Percentiles rank a stretch among this genome's conserved stretches.
phyloP scores from a whole-genome alignment of 2,329 filamentous ascomycete genomes.

The Orbilia javanica region DNA sequence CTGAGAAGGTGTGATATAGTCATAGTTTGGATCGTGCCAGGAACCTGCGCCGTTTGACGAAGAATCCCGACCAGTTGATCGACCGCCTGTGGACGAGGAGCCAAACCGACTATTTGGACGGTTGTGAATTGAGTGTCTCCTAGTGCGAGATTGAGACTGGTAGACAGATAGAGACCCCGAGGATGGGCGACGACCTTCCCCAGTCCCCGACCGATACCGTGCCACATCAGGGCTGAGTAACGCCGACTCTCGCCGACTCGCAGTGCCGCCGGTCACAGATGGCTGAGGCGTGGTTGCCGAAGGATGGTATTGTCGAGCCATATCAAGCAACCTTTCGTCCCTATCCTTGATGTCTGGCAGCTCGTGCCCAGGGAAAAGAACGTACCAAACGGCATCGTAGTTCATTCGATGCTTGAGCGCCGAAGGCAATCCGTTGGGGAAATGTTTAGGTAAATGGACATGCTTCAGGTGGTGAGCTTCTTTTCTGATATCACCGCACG shows the following conservation, averaged over 20 bases:
- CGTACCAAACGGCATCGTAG: conserved; percentile 42
- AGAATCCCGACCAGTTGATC: conserved; percentile 31
- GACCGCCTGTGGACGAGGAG: conserved; percentile 22
- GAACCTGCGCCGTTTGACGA: conserved; percentile 18
- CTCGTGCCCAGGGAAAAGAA: conserved; percentile 27
- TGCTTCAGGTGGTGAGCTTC: conserved; percentile 52
- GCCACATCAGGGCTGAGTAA: conserved; percentile 38
- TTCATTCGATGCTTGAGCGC: conserved; percentile 38
- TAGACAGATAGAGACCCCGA: not conserved
- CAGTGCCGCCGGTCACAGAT: not conserved
- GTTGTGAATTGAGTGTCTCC: conserved; percentile 19
- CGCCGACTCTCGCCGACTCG: not conserved
- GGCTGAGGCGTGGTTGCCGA: not conserved
- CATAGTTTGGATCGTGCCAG: conserved; percentile 1
- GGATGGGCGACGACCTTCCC: conserved; percentile 17
- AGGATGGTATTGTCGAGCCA: conserved; percentile 32
- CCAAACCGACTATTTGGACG: conserved; percentile 1
- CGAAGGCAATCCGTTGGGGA: conserved; percentile 32
- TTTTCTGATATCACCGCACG: conserved; percentile 43
- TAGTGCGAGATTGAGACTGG: not conserved
- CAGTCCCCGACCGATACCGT: conserved; percentile 10
- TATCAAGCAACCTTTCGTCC: conserved; percentile 37
- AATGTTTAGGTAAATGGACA: conserved; percentile 45
- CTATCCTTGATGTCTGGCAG: conserved; percentile 37
- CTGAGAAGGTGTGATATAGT: conserved; percentile 14